Conservation (phyloP, 306 rosid species). For the Herpetospermum pedunculosum region DNA sequence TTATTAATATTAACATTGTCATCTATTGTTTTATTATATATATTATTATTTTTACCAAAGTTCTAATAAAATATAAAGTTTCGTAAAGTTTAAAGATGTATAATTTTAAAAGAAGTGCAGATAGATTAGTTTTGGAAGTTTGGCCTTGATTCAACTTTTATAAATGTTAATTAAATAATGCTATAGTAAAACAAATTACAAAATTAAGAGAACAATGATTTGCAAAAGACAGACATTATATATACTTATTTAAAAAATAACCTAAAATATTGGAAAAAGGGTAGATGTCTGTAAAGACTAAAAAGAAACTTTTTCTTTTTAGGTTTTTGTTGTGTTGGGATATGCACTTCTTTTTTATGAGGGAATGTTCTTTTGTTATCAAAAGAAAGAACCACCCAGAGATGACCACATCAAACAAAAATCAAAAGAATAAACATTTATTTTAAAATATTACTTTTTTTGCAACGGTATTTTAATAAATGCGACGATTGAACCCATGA, state of each 20-base stretch:
- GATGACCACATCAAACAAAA: not conserved
- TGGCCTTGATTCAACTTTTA: not conserved
- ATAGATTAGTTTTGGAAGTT: not conserved
- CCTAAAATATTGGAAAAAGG: not conserved
- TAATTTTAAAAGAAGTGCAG: not conserved
- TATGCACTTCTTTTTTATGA: not conserved
- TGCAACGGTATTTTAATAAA: no score
- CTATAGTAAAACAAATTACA: not conserved
- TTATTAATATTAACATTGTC: not conserved
- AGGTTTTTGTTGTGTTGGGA: not conserved
- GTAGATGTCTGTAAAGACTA: not conserved
- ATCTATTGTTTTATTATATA: no score
- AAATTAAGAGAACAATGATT: not conserved
- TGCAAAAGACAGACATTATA: not conserved
- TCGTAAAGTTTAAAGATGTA: not conserved
- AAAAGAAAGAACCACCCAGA: not conserved
- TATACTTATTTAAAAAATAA: not conserved
- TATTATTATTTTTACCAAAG: not conserved
- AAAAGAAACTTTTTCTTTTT: not conserved
- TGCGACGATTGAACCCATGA: not conserved
- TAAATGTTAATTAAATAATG: not conserved
- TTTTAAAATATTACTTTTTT: no score
- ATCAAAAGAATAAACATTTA: not conserved
- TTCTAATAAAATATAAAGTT: not conserved
- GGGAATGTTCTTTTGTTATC: conserved; percentile 6